These are phyloP conservation scores for Scopulariopsis brevicaulis DNA, from an alignment of 2,329 filamentous ascomycete species.

Conservation along the genomic window DNA sequence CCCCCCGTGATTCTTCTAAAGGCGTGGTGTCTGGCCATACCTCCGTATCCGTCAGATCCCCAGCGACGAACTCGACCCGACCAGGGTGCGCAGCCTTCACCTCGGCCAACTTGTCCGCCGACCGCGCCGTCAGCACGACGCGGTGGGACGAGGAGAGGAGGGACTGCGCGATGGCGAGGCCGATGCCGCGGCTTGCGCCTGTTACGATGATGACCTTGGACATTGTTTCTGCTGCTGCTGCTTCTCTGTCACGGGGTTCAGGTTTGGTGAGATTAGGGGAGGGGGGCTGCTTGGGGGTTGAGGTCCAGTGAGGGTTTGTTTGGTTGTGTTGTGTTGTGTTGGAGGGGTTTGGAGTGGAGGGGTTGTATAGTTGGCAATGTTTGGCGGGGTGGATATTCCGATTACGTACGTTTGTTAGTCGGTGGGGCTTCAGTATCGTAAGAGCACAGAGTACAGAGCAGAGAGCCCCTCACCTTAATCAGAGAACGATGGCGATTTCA, in stretches of 20 bases:
- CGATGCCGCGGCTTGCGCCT: constrained; percentile 52
- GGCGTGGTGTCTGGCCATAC: constrained; percentile 19
- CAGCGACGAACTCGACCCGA: constrained; percentile 44
- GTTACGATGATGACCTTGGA: constrained; percentile 61
- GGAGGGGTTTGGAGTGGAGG: no score
- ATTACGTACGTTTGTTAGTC: no score
- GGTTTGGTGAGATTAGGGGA: not conserved
- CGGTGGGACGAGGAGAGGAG: constrained; percentile 43
- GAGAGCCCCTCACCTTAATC: no score
- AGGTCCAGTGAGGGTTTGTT: no score
- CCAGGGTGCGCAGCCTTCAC: constrained; percentile 38
- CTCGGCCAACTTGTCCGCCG: constrained; percentile 32
- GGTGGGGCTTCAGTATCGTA: no score
- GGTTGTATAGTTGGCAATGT: no score
- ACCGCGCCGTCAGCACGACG: constrained; percentile 47
- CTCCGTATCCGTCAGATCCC: constrained; percentile 41
- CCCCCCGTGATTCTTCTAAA: no score
- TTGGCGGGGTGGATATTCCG: no score
- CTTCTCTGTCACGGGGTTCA: not conserved
- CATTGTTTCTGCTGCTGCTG: not conserved
- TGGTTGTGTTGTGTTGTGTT: no score
- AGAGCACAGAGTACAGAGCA: no score
- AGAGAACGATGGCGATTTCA: no score
- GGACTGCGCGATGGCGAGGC: constrained; percentile 40
- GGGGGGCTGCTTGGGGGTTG: no score